A percentile compares a stretch with the other conserved stretches of the same genome.
Evolutionary conservation across 1,284 basidiomycete genomes (phyloP).

Genomic region (Ceratobasidium sp.): DNA sequence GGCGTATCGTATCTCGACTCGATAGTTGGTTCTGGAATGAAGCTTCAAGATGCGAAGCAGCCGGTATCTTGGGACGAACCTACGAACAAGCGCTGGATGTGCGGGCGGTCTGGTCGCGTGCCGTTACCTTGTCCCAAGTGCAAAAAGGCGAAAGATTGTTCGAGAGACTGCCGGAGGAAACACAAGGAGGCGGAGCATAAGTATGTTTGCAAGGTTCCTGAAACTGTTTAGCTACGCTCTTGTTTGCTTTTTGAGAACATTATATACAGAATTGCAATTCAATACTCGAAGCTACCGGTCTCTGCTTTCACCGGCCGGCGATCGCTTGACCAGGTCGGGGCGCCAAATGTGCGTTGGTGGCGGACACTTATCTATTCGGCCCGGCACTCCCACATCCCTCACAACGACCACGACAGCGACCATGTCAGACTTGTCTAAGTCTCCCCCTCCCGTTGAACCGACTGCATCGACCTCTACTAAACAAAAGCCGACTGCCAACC

Average conservation of each 20-base stretch:
- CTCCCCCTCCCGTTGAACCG: neutral
- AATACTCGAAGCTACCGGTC: no score
- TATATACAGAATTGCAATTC: no score
- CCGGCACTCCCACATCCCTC: neutral
- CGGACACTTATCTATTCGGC: neutral
- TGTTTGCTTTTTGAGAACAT: no score
- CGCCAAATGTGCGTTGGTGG: neutral
- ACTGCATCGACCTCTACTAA: conserved; percentile 16
- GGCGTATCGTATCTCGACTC: conserved; percentile 14
- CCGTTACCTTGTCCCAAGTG: conserved; percentile 3
- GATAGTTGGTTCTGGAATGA: neutral
- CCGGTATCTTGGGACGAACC: conserved; percentile 16
- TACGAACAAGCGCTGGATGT: conserved; percentile 5
- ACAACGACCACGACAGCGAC: neutral
- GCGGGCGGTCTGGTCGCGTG: neutral
- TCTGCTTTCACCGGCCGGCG: no score
- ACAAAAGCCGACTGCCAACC: conserved; percentile 3
- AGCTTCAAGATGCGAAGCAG: conserved; percentile 1
- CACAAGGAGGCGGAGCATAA: conserved; percentile 33
- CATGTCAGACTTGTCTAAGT: conserved; percentile 36
- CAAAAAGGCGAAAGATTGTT: conserved; percentile 22
- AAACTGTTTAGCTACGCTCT: no score
- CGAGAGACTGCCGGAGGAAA: neutral
- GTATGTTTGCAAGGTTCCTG: neutral
- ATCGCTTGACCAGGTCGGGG: no score